Conservation (phyloP, 2,329 filamentous ascomycete genomes). For the Penicillium sp. region DNA sequence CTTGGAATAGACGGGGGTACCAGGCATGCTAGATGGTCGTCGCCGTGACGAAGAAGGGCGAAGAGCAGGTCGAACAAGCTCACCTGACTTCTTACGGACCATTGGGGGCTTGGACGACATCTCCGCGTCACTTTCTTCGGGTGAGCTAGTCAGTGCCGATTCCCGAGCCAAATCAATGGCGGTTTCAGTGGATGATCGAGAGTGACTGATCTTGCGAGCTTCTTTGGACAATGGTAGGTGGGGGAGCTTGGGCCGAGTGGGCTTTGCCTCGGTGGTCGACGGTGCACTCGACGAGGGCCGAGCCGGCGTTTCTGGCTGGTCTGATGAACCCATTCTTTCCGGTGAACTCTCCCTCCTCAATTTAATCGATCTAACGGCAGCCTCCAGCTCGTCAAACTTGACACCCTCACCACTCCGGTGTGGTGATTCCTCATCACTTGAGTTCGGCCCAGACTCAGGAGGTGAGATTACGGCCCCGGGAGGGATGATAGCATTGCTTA, state of each 20-base stretch:
- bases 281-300: slow-evolving; percentile 30
- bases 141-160: slow-evolving; percentile 44
- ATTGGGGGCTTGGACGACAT: slow-evolving; percentile 76
- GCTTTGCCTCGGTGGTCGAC: slow-evolving; percentile 4
- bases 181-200: slow-evolving; percentile 58
- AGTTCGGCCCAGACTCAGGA: slow-evolving; percentile 77
- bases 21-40: slow-evolving; percentile 93
- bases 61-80: slow-evolving; percentile 88
- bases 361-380: slow-evolving; percentile 77
- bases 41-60: slow-evolving; percentile 69
- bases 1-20: slow-evolving; percentile 92
- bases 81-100: slow-evolving; percentile 96
- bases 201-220: slow-evolving; percentile 61
- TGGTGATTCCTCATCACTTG: slow-evolving; percentile 69
- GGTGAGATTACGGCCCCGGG: slow-evolving; percentile 84
- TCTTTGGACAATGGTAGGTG: slow-evolving; percentile 50
- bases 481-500: slow-evolving; percentile 73
- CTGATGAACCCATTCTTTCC: slow-evolving; percentile 23
- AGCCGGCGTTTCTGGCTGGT: slow-evolving; percentile 11
- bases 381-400: slow-evolving; percentile 66
- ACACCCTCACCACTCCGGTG: slow-evolving; percentile 42
- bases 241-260: slow-evolving; percentile 13
- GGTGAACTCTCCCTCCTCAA: slow-evolving; percentile 30
- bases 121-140: slow-evolving; percentile 53
- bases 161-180: slow-evolving; percentile 47